Base-by-base conservation (phyloP, 768 basidiomycete genomes). In the Suillus decipiens region DNA sequence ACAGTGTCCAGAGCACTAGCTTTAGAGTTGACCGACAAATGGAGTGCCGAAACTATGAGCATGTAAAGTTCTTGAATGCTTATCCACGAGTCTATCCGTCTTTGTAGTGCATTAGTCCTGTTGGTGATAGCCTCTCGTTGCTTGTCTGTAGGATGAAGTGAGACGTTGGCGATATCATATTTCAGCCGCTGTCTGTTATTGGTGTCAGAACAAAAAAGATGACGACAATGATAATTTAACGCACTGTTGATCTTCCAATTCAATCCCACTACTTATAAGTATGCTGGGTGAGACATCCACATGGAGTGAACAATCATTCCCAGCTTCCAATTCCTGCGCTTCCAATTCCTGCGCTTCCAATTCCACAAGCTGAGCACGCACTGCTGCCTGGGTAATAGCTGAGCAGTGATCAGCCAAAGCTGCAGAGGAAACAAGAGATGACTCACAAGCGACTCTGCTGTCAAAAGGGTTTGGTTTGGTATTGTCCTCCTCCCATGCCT, bases 401-500 rank as follows among this genome's bases (percentile, higher is more conserved):
- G 1, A 37, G 36, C 34, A 37, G 36, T 39, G 56, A 42, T 58
- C 22, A 58, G 56, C 36, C 36, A 36, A 42, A 33, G 36, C 31
- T 15, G 37, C 42, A 47, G 45, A 47, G 11, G 45, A 22, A 22
- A 47, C 22, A 22, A 47, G n/a, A 22, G 22, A 47, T 5, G 15
- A 58, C 56, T 24, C 28, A 58, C 56, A 22, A 42, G 36, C 5
- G 22, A 58, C 56, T 4, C 56, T 36, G 42, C 37, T 34, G 11
- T 58, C 9, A 2, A 33, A 58, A 33, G 56, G 37, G 56, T 58
- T 58, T 22, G 37, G 37, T 17, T 58, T 31, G 37, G 8, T 19
- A 31, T 58, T 31, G n/a, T 57, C 56, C 22, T 33, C 15, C 36
- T 58, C 56, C 56, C 56, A 58, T 41, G 33, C 33, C 36, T 58